Evolutionary conservation across 768 basidiomycete species (phyloP), one percentile per base, ranked within the genome.

Genomic region (Tylopilus vinaceipallidus): DNA sequence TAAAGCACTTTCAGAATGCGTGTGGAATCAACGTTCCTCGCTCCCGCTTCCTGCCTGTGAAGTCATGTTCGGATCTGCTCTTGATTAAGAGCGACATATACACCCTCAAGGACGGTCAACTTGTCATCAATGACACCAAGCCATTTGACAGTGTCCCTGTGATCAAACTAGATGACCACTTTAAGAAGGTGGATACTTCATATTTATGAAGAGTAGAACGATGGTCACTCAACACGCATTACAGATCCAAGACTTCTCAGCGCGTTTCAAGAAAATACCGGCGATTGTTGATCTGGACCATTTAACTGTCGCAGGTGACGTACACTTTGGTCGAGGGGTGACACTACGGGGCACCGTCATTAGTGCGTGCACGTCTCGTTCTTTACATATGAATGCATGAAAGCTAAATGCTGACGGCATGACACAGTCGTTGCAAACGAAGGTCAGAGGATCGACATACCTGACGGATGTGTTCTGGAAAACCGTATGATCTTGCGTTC

Each of bases 1-100:
- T 88, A 80, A 94, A 94, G 76, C 85, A 95, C 73, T 95, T 95
- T 77, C 85, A 80, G 69, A 86, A 86, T 66, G 91, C 89, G 6
- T 88, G 88, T 64, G 95, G 92, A 52, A 87, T 97, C 72, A 95
- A 95, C 74, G 95, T 98, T 37, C 93, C 95, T 46, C 86, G 94
- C 47, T 83, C 80, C 52, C 90, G 95, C 53, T 97, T 98, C 86
- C 78, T 98, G 64, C 91, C 93, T 35, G 88, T 91, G 35, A 88
- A 88, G 78, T 85, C 80, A 52, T 93, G 89, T 72, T 95, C 91
- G 29, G 88, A 91, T 66, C 73, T 95, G 43, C 78, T 95, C 34
- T 74, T 94, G 58, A 90, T 94, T 76, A 95, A 91, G 75, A 89
- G 86, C 52, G 91, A 94, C 67, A 85, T 97, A 58, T 98, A 97